These are phyloP conservation scores for Coelastrella sp. DNA, from an alignment of 139 green algal genomes.

Conservation along the genomic window DNA sequence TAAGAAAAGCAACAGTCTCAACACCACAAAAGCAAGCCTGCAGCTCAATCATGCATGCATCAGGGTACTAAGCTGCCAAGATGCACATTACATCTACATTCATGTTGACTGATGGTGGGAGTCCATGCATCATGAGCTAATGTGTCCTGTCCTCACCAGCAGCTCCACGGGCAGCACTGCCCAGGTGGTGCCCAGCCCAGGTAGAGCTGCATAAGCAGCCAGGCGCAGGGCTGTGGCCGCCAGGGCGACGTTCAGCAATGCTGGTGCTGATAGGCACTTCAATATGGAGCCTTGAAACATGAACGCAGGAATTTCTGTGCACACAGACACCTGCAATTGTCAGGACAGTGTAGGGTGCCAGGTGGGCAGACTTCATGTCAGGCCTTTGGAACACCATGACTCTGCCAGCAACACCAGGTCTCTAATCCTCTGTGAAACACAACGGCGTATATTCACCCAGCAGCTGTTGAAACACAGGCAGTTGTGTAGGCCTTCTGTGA, in stretches of 20 bases:
- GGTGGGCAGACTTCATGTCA: not conserved
- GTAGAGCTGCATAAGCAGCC: conserved; percentile 49
- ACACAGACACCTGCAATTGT: conserved; percentile 41
- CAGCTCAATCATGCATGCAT: not conserved
- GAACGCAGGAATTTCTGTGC: conserved; percentile 64
- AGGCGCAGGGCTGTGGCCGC: conserved; percentile 40
- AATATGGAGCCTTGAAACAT: conserved; percentile 37
- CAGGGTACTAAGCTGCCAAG: too few species aligned
- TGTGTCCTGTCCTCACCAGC: conserved; percentile 12
- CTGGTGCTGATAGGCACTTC: conserved; percentile 1
- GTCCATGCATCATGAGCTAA: not conserved
- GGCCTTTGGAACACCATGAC: not conserved
- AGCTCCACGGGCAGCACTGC: conserved; percentile 63
- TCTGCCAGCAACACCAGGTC: not conserved
- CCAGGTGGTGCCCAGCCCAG: conserved; percentile 45
- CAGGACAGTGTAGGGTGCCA: not conserved
- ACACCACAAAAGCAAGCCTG: not conserved
- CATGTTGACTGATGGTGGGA: not conserved
- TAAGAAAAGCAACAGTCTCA: conserved; percentile 22
- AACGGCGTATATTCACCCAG: not conserved
- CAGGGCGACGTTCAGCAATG: conserved; percentile 33
- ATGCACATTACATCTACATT: not conserved
- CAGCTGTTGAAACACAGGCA: not conserved
- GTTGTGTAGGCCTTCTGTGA: not conserved
- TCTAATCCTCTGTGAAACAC: not conserved